These are phyloP conservation scores for Crucibulum laeve DNA, from an alignment of 768 basidiomycete species.

Conservation along the genomic window DNA sequence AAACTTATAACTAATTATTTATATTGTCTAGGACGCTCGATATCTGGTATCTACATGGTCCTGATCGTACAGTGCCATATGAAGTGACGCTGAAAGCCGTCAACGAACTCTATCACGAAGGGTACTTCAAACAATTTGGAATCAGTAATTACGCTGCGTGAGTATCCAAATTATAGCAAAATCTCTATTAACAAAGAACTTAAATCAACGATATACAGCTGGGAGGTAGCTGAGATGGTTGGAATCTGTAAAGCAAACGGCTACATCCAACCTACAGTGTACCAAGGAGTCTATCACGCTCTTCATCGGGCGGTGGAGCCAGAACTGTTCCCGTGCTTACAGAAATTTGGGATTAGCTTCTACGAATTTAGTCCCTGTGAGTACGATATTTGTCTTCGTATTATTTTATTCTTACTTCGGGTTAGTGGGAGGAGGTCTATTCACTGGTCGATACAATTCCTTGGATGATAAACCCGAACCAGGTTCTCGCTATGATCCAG, in stretches of 20 bases:
- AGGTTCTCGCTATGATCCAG: conserved; percentile 53
- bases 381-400: conserved; percentile 9
- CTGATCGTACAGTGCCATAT: conserved; percentile 53
- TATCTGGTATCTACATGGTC: conserved; percentile 56
- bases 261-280: conserved; percentile 51
- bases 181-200: conserved; percentile 8
- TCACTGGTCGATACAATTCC: conserved; percentile 48
- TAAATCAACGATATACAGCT: conserved; percentile 22
- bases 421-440: conserved; percentile 55
- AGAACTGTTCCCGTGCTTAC: conserved; percentile 50
- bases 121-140: conserved; percentile 56
- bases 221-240: conserved; percentile 62
- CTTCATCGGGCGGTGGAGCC: conserved; percentile 35
- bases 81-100: conserved; percentile 51
- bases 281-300: conserved; percentile 44
- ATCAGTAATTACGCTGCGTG: conserved; percentile 59
- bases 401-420: neutral
- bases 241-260: conserved; percentile 51
- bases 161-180: conserved; percentile 4
- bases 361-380: conserved; percentile 53
- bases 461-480: conserved; percentile 35
- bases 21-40: conserved; percentile 25
- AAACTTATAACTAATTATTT: neutral
- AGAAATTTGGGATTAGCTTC: conserved; percentile 53
- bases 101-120: conserved; percentile 52